Evolutionary conservation across 441 rosid species (phyloP), one percentile per base, ranked within the genome.

Genomic region (Pelargonium myrrhifolium): DNA sequence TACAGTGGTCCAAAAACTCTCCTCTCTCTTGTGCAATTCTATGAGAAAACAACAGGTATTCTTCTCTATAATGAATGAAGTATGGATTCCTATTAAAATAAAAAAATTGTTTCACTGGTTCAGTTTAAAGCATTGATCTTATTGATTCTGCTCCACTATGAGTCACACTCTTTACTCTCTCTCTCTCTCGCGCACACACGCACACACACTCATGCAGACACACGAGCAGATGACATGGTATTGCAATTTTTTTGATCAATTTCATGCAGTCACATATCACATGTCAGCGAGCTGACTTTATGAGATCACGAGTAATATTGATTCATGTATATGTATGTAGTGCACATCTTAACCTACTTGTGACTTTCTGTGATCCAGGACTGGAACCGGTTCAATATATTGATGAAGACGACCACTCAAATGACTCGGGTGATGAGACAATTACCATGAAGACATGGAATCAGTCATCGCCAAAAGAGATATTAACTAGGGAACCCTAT

Each of bases 31-130:
- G 74, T 85, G 40, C 79, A 82, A 71, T 92, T 89, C 77, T 89
- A 92, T 72, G 83, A 83, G 83, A 79, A 74, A 71, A 71, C 82
- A 58, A 87, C 92, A 66, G 95, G 96, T 88, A 69, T 51, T 51
- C 21, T 51, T 51, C 58, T 10, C 9, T 17, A 6, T n/a, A 51
- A 51, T 51, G 56, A 51, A 51, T 51, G 39, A 35, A 35, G 39
- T 35, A 35, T 35, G 39, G 39, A 6, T 35, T 35, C 39, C 31
- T n/a, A n/a, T n/a, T n/a, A n/a, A n/a, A n/a, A n/a, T n/a, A n/a
- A n/a, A n/a, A n/a, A n/a, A n/a, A n/a, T n/a, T n/a, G n/a, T n/a
- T n/a, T n/a, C n/a, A n/a, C n/a, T n/a, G 39, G 39, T 35, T 35
- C 39, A 35, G 39, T 35, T 7, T 35, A 35, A 35, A 35, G 39